These are phyloP conservation scores for Alternaria ventricosa DNA, from an alignment of 2,329 filamentous ascomycete species.

Conservation along the genomic window DNA sequence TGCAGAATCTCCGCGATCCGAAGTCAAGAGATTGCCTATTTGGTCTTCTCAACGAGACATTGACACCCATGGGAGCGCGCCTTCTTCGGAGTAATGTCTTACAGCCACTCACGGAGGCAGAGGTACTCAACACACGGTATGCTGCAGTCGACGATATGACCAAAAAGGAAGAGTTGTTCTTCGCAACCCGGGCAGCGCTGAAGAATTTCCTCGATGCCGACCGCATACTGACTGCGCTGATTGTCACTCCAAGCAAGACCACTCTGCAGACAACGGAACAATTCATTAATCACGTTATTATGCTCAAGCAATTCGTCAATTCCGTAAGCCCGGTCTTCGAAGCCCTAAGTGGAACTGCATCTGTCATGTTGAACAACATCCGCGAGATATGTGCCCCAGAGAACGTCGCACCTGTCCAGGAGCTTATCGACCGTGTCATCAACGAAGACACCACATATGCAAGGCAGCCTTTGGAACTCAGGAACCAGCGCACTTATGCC, in stretches of 20 bases:
- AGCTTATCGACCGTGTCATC: constrained; percentile 72
- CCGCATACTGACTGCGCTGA: constrained; percentile 78
- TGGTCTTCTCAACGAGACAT: constrained; percentile 82
- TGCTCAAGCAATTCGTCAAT: constrained; percentile 81
- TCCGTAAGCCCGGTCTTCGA: constrained; percentile 72
- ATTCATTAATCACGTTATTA: constrained; percentile 83
- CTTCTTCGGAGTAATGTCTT: constrained; percentile 85
- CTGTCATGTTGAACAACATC: constrained; percentile 70
- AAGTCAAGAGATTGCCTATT: constrained; percentile 85
- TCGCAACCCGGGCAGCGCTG: constrained; percentile 73
- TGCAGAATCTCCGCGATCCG: constrained; percentile 80
- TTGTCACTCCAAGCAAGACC: constrained; percentile 72
- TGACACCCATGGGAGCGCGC: constrained; percentile 86
- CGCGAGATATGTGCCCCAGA: constrained; percentile 72
- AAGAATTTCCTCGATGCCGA: constrained; percentile 81
- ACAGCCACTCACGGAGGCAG: constrained; percentile 79
- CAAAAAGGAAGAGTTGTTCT: constrained; percentile 84
- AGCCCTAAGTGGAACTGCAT: constrained; percentile 69
- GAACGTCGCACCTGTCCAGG: constrained; percentile 65
- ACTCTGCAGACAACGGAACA: constrained; percentile 76
- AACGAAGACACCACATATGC: constrained; percentile 83
- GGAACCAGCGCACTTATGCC: constrained; percentile 90
- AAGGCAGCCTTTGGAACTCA: constrained; percentile 79
- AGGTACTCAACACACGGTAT: constrained; percentile 74
- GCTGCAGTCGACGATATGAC: constrained; percentile 85